Conservation (phyloP, 495 filamentous ascomycete species). For the Podospora bellae-mahoneyi region DNA sequence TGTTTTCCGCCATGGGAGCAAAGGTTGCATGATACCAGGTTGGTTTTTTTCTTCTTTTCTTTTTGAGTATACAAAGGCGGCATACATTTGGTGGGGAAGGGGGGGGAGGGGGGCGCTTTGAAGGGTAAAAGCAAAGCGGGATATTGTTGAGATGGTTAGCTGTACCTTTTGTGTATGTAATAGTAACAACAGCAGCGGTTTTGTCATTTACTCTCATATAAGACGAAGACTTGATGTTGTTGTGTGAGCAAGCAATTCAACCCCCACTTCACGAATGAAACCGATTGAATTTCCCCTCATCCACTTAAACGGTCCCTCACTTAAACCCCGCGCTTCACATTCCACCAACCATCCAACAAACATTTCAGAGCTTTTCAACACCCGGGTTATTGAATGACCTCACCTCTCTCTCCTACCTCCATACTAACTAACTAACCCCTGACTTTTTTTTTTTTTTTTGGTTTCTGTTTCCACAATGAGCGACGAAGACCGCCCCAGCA, state of each 20-base stretch:
- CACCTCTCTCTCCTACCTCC: not conserved
- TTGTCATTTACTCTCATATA: not conserved
- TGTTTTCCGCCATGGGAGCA: not conserved
- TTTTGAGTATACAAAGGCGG: too few species aligned
- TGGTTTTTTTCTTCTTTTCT: not conserved
- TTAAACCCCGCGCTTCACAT: not conserved
- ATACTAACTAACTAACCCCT: not conserved
- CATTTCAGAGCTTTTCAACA: too few species aligned
- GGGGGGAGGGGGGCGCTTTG: not conserved
- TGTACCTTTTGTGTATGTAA: not conserved
- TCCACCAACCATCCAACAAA: not conserved
- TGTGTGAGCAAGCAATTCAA: not conserved
- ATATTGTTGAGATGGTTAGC: not conserved
- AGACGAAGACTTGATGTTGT: not conserved
- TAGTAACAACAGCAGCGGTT: not conserved
- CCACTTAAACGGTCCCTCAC: not conserved
- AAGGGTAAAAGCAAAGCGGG: not conserved
- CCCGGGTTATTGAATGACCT: not conserved
- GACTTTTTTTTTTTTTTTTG: not conserved
- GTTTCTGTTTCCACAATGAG: not conserved
- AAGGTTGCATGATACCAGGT: slow-evolving; percentile 7
- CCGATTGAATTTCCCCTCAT: not conserved
- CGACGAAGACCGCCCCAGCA: not conserved
- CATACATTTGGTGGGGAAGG: not conserved
- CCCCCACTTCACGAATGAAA: not conserved